Conservation (phyloP, 2,329 filamentous ascomycete species). For the Ascochyta pisi region DNA sequence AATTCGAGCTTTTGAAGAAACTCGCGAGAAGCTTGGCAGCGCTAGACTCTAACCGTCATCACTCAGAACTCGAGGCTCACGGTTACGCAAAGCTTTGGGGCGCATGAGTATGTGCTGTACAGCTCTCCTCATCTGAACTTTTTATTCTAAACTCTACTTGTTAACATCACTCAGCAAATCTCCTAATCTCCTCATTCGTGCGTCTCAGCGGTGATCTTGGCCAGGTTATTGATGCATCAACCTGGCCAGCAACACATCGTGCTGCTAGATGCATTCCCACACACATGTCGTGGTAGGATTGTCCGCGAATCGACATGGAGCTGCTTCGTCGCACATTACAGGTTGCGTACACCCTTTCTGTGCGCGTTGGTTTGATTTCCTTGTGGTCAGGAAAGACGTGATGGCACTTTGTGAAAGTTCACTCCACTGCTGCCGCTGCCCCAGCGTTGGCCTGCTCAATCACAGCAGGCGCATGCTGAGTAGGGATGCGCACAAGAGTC, state of each 20-base stretch:
- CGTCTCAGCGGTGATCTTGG: not conserved
- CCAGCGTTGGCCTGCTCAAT: slow-evolving; percentile 44
- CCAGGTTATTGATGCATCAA: not conserved
- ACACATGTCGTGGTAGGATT: not conserved
- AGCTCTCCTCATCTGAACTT: not conserved
- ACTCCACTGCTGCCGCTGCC: slow-evolving; percentile 22
- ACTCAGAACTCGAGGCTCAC: not conserved
- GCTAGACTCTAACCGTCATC: slow-evolving; percentile 12
- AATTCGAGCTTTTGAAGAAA: slow-evolving; percentile 7
- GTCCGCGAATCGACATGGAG: not conserved
- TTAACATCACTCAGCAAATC: not conserved
- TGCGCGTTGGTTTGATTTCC: not conserved
- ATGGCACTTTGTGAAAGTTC: not conserved
- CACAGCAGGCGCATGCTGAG: slow-evolving; percentile 65
- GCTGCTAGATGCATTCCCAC: not conserved
- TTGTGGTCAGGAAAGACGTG: not conserved
- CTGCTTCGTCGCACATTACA: not conserved
- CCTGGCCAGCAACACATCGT: not conserved
- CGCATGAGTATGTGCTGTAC: not conserved
- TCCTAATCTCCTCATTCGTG: not conserved
- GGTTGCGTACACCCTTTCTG: no score
- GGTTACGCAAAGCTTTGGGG: not conserved
- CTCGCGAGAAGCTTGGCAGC: slow-evolving; percentile 14
- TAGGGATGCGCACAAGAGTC: slow-evolving; percentile 83
- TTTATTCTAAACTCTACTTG: not conserved